These are phyloP conservation scores for Telopea speciosissima DNA, from an alignment of 177 flowering plant species.

Conservation along the genomic window DNA sequence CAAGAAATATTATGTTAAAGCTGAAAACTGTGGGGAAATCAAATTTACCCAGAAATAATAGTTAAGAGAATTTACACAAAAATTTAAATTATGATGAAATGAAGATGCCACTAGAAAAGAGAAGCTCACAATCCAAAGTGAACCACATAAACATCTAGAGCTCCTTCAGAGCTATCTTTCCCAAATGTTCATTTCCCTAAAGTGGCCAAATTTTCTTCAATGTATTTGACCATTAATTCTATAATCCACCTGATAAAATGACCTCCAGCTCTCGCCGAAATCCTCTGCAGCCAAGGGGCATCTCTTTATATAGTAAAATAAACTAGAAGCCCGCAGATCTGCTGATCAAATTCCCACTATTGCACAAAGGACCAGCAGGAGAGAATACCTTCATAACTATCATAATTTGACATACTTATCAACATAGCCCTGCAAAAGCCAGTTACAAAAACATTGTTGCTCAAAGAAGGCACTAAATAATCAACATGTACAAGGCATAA, in stretches of 20 bases:
- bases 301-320: background rate
- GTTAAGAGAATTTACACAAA: constrained; percentile 8
- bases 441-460: background rate
- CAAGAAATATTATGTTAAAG: too few species aligned
- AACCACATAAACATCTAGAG: constrained; percentile 27
- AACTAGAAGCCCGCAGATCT: background rate
- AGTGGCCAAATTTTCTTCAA: constrained; percentile 2
- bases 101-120: background rate
- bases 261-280: background rate
- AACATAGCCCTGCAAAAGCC: constrained; percentile 74
- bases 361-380: background rate
- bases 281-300: constrained; percentile 6
- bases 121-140: constrained; percentile 1
- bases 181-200: constrained; percentile 7
- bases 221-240: background rate
- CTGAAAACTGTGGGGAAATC: too few species aligned
- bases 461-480: background rate
- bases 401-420: constrained; percentile 72
- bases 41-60: background rate
- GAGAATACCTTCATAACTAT: constrained; percentile 1
- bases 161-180: constrained; percentile 15
- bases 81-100: background rate
- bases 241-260: background rate
- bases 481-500: too few species aligned
- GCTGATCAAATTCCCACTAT: constrained; percentile 7